phyloP scores from a whole-genome alignment of 805 yeast genomes.

The Barnettozyma sp. region DNA sequence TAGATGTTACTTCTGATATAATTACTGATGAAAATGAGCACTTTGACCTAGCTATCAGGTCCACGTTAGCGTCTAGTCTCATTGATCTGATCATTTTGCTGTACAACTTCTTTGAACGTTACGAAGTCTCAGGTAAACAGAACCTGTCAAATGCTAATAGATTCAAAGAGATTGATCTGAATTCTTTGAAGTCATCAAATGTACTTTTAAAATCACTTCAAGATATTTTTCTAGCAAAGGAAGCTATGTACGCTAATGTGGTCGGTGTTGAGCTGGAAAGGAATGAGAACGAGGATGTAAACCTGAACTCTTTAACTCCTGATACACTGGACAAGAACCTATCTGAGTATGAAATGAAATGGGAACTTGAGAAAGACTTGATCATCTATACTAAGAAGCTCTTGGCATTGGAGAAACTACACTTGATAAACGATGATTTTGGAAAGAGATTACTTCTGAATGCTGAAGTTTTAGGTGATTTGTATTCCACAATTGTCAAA shows the following conservation, averaged over 20 bases:
- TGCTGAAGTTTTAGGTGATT: slow-evolving; percentile 29
- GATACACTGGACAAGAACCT: slow-evolving; percentile 12
- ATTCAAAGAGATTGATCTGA: slow-evolving; percentile 19
- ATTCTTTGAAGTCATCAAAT: slow-evolving; percentile 24
- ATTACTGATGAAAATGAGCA: slow-evolving; percentile 4
- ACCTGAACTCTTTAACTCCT: slow-evolving; percentile 21
- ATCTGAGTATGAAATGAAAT: slow-evolving; percentile 18
- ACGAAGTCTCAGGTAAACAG: slow-evolving; percentile 30
- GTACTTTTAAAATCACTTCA: slow-evolving; percentile 30
- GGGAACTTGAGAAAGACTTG: slow-evolving; percentile 36
- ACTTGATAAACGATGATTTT: slow-evolving; percentile 25
- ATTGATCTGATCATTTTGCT: slow-evolving; percentile 22
- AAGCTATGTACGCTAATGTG: slow-evolving; percentile 36
- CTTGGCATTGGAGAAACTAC: slow-evolving; percentile 29
- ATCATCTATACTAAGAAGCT: slow-evolving; percentile 37
- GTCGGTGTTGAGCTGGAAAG: slow-evolving; percentile 39
- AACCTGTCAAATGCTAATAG: slow-evolving; percentile 18
- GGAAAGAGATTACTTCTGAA: slow-evolving; percentile 34
- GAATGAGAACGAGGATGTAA: slow-evolving; percentile 45
- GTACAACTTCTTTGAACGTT: slow-evolving; percentile 28
- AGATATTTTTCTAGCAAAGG: slow-evolving; percentile 42
- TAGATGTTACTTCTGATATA: slow-evolving; percentile 12
- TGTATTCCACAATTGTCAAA: slow-evolving; percentile 12
- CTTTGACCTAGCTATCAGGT: slow-evolving; percentile 15
- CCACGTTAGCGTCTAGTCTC: slow-evolving; percentile 19